Evolutionary conservation across 1,284 basidiomycete genomes (phyloP), one percentile per base, ranked within the genome.

Genomic region (Cystobasidium slooffiae): DNA sequence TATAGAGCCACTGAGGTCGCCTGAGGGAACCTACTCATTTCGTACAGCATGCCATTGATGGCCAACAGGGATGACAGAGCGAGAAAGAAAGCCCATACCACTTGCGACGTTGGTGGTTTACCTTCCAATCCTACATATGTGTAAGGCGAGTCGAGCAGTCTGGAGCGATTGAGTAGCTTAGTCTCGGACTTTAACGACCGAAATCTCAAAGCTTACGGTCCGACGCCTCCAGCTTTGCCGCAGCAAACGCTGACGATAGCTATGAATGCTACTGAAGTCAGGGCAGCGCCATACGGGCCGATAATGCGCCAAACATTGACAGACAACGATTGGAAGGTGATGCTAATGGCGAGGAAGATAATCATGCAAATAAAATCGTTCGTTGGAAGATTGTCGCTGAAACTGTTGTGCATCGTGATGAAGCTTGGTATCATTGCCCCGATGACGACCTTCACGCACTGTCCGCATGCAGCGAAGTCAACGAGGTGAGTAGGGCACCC

Each of bases 71-170:
- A 77, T 8, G 78, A 78, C 37, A 82, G 78, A 12, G 79, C 79
- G n/a, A 81, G 79, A n/a, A 83, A 74, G 43, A 83, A 81, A 16
- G 81, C 80, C 83, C 83, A 84, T 6, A 77, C 83, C 14, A 83
- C 78, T 2, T 72, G 76, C 14, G 76, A 76, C 0, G 83, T 82
- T 3, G 76, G 75, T 10, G 79, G 78, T 7, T 73, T 73, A 4
- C 72, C 49, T 1, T 77, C 76, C 6, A 72, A 22, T 18, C 62
- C 69, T 4, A 65, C 52, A 18, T 43, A 37, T 16, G 14, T 39
- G 22, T 72, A 72, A 5, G 69, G 69, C 12, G 41, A 14, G 4
- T 31, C 46, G 5, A 72, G 16, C 16, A 72, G 62, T 18, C 69
- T 72, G 51, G 18, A 58, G 24, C 16, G 9, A 31, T 0, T 7